These are phyloP conservation scores for Saccharomycopsis olivae DNA, from an alignment of 805 yeast genomes.

Conservation along the genomic window DNA sequence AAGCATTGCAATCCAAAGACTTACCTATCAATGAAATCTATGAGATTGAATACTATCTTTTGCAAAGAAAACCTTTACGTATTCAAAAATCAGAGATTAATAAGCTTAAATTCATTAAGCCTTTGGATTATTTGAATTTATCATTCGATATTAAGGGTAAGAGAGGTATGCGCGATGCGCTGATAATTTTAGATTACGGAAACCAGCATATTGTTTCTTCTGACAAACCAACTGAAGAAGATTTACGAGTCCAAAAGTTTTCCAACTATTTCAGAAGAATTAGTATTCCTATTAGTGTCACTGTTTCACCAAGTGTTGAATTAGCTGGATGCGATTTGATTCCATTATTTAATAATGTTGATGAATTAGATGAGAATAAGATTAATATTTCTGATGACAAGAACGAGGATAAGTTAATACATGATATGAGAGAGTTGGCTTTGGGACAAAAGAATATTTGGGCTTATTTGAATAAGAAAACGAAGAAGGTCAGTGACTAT, in stretches of 20 bases:
- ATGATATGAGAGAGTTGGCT: constrained; percentile 13
- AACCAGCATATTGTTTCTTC: constrained; percentile 25
- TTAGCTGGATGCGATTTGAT: constrained; percentile 66
- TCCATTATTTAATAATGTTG: constrained; percentile 34
- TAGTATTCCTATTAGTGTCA: constrained; percentile 55
- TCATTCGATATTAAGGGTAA: constrained; percentile 59
- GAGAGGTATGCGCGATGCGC: constrained; percentile 59
- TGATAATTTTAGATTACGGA: constrained; percentile 57
- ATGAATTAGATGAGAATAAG: constrained; percentile 16
- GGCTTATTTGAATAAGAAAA: constrained; percentile 22
- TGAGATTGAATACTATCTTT: constrained; percentile 62
- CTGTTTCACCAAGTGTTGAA: constrained; percentile 66
- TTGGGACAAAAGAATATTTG: constrained; percentile 15
- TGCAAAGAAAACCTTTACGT: constrained; percentile 45
- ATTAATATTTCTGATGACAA: constrained; percentile 23
- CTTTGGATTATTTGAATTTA: constrained; percentile 33
- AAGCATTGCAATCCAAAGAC: constrained; percentile 37
- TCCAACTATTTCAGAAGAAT: constrained; percentile 41
- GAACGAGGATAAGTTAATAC: constrained; percentile 12
- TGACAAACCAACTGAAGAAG: constrained; percentile 20
- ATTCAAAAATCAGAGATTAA: constrained; percentile 26
- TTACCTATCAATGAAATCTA: constrained; percentile 53
- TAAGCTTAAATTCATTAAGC: constrained; percentile 21
- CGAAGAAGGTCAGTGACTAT: constrained; percentile 37
- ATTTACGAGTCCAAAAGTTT: constrained; percentile 12